These are phyloP conservation scores for Umbilicus rupestris DNA, from an alignment of 164 flowering plant genomes.

Conservation along the genomic window DNA sequence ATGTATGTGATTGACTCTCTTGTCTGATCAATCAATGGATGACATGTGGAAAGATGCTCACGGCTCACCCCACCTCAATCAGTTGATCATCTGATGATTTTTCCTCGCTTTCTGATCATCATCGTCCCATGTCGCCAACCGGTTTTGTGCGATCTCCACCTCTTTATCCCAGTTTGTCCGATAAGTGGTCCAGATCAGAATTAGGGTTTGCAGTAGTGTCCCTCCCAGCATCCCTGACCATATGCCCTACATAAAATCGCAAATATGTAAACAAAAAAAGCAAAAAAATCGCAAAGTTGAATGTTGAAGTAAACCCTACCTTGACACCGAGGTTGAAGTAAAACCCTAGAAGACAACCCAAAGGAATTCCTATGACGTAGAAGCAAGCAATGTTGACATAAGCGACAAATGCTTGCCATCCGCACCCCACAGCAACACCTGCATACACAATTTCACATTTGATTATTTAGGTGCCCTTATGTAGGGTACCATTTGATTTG, in stretches of 20 bases:
- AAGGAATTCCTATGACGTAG: constrained; percentile 49
- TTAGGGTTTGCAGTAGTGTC: constrained; percentile 45
- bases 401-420: constrained; percentile 43
- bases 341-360: constrained; percentile 51
- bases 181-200: constrained; percentile 36
- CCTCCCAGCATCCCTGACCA: constrained; percentile 78
- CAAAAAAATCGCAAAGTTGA: no score
- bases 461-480: background rate
- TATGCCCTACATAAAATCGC: constrained; percentile 31
- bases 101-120: background rate
- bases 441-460: background rate
- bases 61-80: background rate
- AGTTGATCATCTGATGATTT: background rate
- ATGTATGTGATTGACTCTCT: background rate
- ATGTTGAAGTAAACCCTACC: constrained; percentile 20
- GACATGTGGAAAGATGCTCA: background rate
- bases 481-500: background rate
- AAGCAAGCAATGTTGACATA: constrained; percentile 49
- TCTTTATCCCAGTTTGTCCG: constrained; percentile 50
- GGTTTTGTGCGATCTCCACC: constrained; percentile 20
- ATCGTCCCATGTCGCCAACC: background rate
- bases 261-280: background rate
- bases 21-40: background rate
- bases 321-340: constrained; percentile 42
- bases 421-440: constrained; percentile 47